These are phyloP conservation scores for Gossypium schwendimanii DNA, from an alignment of 441 rosid species.

Conservation along the genomic window DNA sequence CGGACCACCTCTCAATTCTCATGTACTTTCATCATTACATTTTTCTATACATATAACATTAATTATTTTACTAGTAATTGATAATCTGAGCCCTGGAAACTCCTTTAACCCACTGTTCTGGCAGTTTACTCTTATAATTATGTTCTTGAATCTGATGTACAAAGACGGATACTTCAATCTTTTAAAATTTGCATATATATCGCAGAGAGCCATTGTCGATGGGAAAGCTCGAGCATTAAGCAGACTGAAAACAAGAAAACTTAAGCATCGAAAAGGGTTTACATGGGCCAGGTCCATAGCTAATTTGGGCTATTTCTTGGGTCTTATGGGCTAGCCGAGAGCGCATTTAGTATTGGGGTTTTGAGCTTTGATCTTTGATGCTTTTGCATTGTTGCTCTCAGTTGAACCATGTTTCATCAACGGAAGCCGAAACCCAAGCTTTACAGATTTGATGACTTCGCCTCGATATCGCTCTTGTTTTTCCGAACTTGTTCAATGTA, in stretches of 20 bases:
- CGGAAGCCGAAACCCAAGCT: not conserved
- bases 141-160: not conserved
- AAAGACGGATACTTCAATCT: not conserved
- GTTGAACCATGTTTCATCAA: slow-evolving; percentile 1
- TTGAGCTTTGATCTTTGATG: not conserved
- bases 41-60: not conserved
- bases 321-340: not conserved
- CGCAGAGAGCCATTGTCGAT: not conserved
- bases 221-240: not conserved
- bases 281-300: not conserved
- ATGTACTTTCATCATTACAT: slow-evolving; percentile 10
- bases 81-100: not conserved
- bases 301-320: not conserved
- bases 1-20: slow-evolving; percentile 25
- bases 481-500: slow-evolving; percentile 32
- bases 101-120: not conserved
- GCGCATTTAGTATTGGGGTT: not conserved
- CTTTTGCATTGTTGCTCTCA: not conserved
- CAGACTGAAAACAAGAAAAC: not conserved
- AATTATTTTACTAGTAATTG: not conserved
- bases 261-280: not conserved
- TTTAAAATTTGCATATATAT: not conserved
- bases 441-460: slow-evolving; percentile 25
- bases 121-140: not conserved
- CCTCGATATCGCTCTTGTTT: slow-evolving; percentile 31